Evolutionary conservation across 257 asterid species (phyloP).

Genomic region (Fraxinus cuspidata): DNA sequence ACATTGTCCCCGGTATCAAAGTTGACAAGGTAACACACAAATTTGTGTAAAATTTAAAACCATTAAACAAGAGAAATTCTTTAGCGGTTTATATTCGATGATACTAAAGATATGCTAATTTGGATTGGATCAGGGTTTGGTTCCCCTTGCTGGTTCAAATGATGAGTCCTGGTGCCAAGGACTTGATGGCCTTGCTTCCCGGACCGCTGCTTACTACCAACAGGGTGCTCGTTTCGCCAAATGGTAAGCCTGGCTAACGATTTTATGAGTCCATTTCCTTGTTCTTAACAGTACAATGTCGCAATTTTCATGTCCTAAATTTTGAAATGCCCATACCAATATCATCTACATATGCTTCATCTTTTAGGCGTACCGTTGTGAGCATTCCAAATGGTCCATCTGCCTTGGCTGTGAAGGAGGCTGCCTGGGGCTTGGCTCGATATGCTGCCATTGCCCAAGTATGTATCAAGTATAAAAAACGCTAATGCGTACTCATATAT

Average conservation of each 20-base stretch:
- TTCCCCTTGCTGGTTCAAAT: conserved; percentile 87
- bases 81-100: not conserved
- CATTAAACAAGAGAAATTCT: too few species aligned
- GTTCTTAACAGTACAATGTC: not conserved
- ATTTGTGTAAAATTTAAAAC: not conserved
- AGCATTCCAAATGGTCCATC: conserved; percentile 96
- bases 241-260: conserved; percentile 43
- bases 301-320: not conserved
- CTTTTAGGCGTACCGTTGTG: conserved; percentile 90
- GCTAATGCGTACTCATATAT: not conserved
- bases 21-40: conserved; percentile 65
- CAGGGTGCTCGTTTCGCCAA: conserved; percentile 98
- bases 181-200: conserved; percentile 98
- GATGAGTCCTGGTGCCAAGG: conserved; percentile 99
- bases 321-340: not conserved
- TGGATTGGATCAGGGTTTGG: conserved; percentile 65
- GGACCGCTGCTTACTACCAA: conserved; percentile 94
- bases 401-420: conserved; percentile 94
- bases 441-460: conserved; percentile 95
- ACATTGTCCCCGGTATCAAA: conserved; percentile 90
- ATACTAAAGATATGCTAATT: not conserved
- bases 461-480: not conserved
- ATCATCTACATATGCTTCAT: not conserved
- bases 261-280: not conserved
- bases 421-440: conserved; percentile 98